Percentiles rank a stretch among this genome's conserved stretches.
phyloP scores from a whole-genome alignment of 2,329 filamentous ascomycete species.

The Aschersonia sp. region DNA sequence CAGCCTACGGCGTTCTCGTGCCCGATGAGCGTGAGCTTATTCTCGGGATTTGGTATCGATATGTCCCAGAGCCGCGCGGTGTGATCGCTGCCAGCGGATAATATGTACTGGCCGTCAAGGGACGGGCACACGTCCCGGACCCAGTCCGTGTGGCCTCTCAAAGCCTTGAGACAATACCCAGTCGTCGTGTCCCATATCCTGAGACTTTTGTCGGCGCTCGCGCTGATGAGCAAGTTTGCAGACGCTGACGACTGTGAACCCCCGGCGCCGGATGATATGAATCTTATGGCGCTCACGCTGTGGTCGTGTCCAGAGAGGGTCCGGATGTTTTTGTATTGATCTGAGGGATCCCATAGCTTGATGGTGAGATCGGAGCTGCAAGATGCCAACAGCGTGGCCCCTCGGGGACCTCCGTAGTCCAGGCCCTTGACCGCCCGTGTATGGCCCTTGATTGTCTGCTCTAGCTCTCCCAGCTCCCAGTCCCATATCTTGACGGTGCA shows the following conservation, averaged over 20 bases:
- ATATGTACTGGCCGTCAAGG: conserved; percentile 63
- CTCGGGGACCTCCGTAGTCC: conserved; percentile 76
- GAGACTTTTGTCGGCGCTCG: conserved; percentile 69
- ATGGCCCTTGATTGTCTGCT: conserved; percentile 82
- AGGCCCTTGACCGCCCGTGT: conserved; percentile 79
- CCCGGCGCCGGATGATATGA: conserved; percentile 68
- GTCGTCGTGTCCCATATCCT: conserved; percentile 86
- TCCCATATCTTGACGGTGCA: conserved; percentile 96
- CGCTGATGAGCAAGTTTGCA: conserved; percentile 67
- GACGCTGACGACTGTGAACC: conserved; percentile 62
- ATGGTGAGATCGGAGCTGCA: conserved; percentile 82
- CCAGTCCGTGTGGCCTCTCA: conserved; percentile 74
- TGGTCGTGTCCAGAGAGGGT: conserved; percentile 89
- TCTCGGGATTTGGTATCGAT: conserved; percentile 45
- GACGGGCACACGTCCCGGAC: conserved; percentile 77
- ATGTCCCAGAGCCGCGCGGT: conserved; percentile 76
- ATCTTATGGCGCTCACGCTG: conserved; percentile 73
- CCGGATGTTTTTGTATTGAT: conserved; percentile 87
- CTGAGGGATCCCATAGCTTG: conserved; percentile 84
- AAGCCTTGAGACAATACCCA: conserved; percentile 76
- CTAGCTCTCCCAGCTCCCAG: conserved; percentile 84
- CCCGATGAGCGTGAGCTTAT: conserved; percentile 64
- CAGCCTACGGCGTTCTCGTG: conserved; percentile 81
- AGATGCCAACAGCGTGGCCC: conserved; percentile 44
- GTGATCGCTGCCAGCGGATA: conserved; percentile 71